These are phyloP conservation scores for Candida krabiensis DNA, from an alignment of 805 yeast genomes.

Conservation along the genomic window DNA sequence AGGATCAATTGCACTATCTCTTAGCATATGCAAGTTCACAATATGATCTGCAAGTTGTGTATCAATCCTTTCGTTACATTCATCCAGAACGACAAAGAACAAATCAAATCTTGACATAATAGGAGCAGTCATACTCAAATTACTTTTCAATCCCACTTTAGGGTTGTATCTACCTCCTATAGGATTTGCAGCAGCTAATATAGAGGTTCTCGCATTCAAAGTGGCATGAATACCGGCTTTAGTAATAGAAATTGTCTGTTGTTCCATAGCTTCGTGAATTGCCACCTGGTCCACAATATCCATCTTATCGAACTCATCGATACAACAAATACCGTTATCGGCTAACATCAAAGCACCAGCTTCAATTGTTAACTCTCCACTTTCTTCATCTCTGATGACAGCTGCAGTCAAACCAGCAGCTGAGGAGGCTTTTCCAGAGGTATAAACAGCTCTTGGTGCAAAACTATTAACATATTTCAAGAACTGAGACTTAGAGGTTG, in stretches of 20 bases:
- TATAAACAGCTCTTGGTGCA: constrained; percentile 91
- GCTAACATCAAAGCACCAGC: constrained; percentile 99
- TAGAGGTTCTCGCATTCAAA: constrained; percentile 92
- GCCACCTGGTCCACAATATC: constrained; percentile 95
- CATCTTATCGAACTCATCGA: constrained; percentile 98
- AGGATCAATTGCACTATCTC: constrained; percentile 87
- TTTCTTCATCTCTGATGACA: constrained; percentile 94
- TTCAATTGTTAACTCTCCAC: constrained; percentile 95
- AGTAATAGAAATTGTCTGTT: constrained; percentile 96
- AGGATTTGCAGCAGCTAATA: constrained; percentile 98
- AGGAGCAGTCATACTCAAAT: constrained; percentile 95
- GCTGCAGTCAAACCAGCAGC: constrained; percentile 99
- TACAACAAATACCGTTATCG: constrained; percentile 97
- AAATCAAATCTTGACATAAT: constrained; percentile 97
- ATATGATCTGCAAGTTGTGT: constrained; percentile 90
- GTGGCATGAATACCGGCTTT: constrained; percentile 99
- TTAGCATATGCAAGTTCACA: constrained; percentile 85
- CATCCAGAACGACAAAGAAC: constrained; percentile 92
- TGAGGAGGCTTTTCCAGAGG: constrained; percentile 97
- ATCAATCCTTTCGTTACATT: constrained; percentile 88
- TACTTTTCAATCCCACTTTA: constrained; percentile 77
- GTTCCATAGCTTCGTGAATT: constrained; percentile 99
- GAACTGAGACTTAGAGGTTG: constrained; percentile 95
- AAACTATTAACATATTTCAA: constrained; percentile 89
- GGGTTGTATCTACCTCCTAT: constrained; percentile 95